Conservation (phyloP, 2,329 filamentous ascomycete species). For the Exophiala calicioides region DNA sequence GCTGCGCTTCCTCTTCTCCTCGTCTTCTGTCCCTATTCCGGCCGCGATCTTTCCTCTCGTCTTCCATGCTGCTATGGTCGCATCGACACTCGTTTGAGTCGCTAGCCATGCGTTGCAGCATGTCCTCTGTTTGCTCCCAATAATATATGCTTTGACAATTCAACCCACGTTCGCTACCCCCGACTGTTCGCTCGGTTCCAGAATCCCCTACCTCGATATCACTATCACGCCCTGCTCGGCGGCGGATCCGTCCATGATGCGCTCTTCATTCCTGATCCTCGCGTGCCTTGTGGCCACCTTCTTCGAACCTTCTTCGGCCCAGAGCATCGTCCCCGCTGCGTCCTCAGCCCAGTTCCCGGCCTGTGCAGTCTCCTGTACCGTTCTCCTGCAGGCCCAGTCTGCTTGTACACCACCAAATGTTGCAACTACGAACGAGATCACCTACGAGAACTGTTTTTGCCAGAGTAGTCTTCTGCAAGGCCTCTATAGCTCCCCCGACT, state of each 20-base stretch:
- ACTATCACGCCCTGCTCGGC: not conserved
- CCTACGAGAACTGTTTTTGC: constrained; percentile 75
- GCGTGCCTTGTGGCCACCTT: constrained; percentile 31
- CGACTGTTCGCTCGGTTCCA: not conserved
- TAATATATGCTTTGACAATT: constrained; percentile 4
- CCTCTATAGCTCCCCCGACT: constrained; percentile 58
- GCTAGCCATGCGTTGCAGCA: constrained; percentile 5
- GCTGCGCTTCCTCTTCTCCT: constrained; percentile 5
- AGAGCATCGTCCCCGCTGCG: constrained; percentile 39
- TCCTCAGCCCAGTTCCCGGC: constrained; percentile 56
- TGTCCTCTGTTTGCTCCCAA: constrained; percentile 7
- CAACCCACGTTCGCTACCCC: constrained; percentile 11
- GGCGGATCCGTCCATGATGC: constrained; percentile 10
- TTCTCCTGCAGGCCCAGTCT: constrained; percentile 69
- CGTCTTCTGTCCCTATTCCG: constrained; percentile 1
- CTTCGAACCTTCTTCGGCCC: constrained; percentile 29
- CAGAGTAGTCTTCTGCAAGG: constrained; percentile 59
- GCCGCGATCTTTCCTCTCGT: not conserved
- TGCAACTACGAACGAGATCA: constrained; percentile 50
- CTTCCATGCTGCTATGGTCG: constrained; percentile 2
- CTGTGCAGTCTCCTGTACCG: constrained; percentile 62
- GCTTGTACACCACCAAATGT: constrained; percentile 65
- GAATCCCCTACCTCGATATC: not conserved
- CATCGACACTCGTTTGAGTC: constrained; percentile 18
- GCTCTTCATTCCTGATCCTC: constrained; percentile 18